Base-by-base conservation (phyloP, 805 yeast species). In the Wickerhamomyces hampshirensis region DNA sequence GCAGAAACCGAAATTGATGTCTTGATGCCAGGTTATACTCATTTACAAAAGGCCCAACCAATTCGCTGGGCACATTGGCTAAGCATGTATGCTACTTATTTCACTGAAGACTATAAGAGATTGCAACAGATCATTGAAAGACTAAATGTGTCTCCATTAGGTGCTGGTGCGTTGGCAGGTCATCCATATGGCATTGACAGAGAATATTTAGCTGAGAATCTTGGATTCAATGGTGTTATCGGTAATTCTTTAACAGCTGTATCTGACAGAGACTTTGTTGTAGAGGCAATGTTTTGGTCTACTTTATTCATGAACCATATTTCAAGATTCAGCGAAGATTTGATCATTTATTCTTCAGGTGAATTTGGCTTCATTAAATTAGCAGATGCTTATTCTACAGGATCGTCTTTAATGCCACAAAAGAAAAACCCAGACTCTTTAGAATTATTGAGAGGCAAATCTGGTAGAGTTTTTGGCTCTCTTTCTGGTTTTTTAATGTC, bases 51-150 rank as follows among this genome's bases (percentile, higher is more conserved):
- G 60, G 98, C 98, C 2, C 99, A 65, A 35, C 99, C 99, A n/a
- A 93, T 93, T 56, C 78, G 99, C 66, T 93, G 99, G 99, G 72
- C 97, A 1, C 99, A 93, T 60, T 91, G 97, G 96, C 70, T 93
- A 48, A 77, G 91, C 48, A 80, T 87, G 59, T 91, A 93, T 56
- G 97, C 96, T 26, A 91, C 98, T 2, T 93, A 89, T 58, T 82
- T 93, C 62, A 76, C 89, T 8, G 88, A 88, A 56, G 99, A 93
- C 59, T 79, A 83, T 65, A 77, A 84, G 59, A 77, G 98, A 59
- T 71, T 93, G 49, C 65, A 73, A 46, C 93, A 94, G 63, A 71
- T 93, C 37, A 73, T 82, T 46, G 80, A 68, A 38, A 80, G 98
- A 62, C 77, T 87, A 38, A 93, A 94, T 59, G 77, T 73, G 49